Percentiles rank a stretch among this genome's conserved stretches.
phyloP scores from a whole-genome alignment of 805 yeast genomes.

The Suhomyces kilbournensis region DNA sequence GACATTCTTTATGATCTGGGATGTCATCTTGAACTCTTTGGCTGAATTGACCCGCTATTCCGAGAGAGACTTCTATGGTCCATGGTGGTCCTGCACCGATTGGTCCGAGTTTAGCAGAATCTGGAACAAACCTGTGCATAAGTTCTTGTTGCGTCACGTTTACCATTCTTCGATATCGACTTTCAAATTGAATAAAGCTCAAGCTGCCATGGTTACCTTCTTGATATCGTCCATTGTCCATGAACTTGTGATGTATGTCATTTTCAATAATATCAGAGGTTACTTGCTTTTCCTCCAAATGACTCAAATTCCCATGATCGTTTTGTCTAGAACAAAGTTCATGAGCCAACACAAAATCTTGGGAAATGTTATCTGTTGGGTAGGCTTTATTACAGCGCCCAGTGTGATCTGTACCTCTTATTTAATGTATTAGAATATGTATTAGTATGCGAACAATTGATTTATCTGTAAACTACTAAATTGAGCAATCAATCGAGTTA shows the following conservation, averaged over 20 bases:
- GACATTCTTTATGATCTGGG: constrained; percentile 92
- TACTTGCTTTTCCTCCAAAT: constrained; percentile 79
- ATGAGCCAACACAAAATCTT: constrained; percentile 55
- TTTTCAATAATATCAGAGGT: constrained; percentile 77
- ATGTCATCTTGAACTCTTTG: constrained; percentile 80
- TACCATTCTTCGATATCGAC: constrained; percentile 87
- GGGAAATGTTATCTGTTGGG: constrained; percentile 86
- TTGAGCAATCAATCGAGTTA: too few relatives aligned
- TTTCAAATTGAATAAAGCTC: constrained; percentile 56
- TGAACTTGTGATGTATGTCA: constrained; percentile 88
- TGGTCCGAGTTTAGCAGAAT: constrained; percentile 92
- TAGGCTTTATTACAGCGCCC: constrained; percentile 88
- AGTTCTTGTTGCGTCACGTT: constrained; percentile 85
- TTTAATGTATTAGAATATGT: constrained; percentile 39
- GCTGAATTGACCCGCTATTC: constrained; percentile 87
- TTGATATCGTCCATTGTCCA: constrained; percentile 79
- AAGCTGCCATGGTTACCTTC: constrained; percentile 78
- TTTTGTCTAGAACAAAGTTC: constrained; percentile 56
- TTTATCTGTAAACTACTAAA: too few relatives aligned
- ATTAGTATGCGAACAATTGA: too few relatives aligned
- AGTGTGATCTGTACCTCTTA: constrained; percentile 82
- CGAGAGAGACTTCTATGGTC: constrained; percentile 89
- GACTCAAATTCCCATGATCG: constrained; percentile 80
- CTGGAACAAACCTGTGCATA: constrained; percentile 95
- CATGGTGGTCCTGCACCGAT: constrained; percentile 95